A percentile compares a stretch with the other conserved stretches of the same genome.
Conservation (phyloP, 352 stramenopile species). For the Phytophthora lateralis region DNA sequence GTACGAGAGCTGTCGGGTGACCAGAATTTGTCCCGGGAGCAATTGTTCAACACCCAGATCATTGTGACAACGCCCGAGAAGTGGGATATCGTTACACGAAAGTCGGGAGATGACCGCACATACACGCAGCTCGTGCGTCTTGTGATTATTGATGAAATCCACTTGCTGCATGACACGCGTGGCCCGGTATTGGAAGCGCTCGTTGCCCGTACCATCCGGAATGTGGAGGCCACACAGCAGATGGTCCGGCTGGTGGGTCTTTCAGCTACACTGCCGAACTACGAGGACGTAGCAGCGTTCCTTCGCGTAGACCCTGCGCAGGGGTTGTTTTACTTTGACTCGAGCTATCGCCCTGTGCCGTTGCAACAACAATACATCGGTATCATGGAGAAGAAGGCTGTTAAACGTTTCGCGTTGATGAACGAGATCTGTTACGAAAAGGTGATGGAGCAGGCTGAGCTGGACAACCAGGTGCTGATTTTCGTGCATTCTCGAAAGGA, state of each 20-base stretch:
- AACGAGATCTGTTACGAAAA: conserved; percentile 99
- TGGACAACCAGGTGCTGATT: conserved; percentile 98
- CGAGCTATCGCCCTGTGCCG: conserved; percentile 98
- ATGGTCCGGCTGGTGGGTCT: conserved; percentile 97
- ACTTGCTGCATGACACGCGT: conserved; percentile 98
- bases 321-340: conserved; percentile 99
- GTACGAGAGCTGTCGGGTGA: conserved; percentile 98
- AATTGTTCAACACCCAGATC: conserved; percentile 99
- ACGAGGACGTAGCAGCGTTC: conserved; percentile 98
- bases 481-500: conserved; percentile 99
- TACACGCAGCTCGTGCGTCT: conserved; percentile 99
- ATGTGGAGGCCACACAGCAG: conserved; percentile 98
- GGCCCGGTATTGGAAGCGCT: conserved; percentile 98
- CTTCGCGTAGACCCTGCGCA: conserved; percentile 97
- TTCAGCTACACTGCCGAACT: conserved; percentile 99
- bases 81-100: conserved; percentile 99
- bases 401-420: conserved; percentile 98
- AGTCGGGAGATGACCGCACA: conserved; percentile 96
- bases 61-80: conserved; percentile 99
- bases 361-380: conserved; percentile 99
- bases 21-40: conserved; percentile 96
- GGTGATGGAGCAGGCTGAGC: conserved; percentile 92
- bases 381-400: conserved; percentile 99
- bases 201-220: conserved; percentile 96
- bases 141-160: conserved; percentile 99